Percentiles rank a stretch among this genome's conserved stretches.
Evolutionary conservation across 2,329 filamentous ascomycete genomes (phyloP).

Genomic region (Beauveria bassiana): DNA sequence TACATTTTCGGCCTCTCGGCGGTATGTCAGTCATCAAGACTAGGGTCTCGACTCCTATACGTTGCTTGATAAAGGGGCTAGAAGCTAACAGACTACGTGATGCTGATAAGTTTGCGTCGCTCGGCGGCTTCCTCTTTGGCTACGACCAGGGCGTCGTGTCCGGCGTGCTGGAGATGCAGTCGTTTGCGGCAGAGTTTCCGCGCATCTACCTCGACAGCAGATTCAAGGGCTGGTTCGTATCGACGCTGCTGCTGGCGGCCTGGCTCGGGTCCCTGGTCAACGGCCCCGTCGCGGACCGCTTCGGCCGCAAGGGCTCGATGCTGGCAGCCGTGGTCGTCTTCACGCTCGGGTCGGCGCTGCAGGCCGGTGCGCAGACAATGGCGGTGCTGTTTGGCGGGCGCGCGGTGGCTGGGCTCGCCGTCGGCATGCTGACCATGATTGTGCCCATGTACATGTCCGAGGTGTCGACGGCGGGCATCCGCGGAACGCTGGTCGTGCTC

Average conservation of each 20-base stretch:
- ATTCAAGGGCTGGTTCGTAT: conserved; percentile 47
- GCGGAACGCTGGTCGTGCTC: conserved; percentile 38
- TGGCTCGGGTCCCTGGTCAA: conserved; percentile 41
- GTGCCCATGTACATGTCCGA: conserved; percentile 40
- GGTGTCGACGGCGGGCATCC: conserved; percentile 39
- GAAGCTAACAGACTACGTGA: not conserved
- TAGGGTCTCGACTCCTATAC: not conserved
- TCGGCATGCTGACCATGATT: conserved; percentile 33
- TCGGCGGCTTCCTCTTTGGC: conserved; percentile 38
- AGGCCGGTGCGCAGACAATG: conserved; percentile 32
- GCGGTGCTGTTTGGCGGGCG: conserved; percentile 35
- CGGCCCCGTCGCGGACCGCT: conserved; percentile 29
- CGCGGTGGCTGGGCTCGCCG: conserved; percentile 35
- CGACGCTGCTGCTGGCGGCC: conserved; percentile 38
- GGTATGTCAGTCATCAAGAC: conserved; percentile 21
- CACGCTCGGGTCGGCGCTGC: conserved; percentile 35
- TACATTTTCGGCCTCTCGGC: conserved; percentile 36
- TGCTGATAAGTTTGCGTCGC: conserved; percentile 23
- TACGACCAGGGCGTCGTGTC: conserved; percentile 44
- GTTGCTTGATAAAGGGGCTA: not conserved
- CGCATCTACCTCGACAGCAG: conserved; percentile 33
- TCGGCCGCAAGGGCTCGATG: conserved; percentile 28
- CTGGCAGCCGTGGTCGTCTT: conserved; percentile 28
- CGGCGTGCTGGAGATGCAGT: conserved; percentile 38
- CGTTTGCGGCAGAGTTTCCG: conserved; percentile 25